Conservation (phyloP, 2,329 filamentous ascomycete species). For the Talaromyces albobiverticillius region DNA sequence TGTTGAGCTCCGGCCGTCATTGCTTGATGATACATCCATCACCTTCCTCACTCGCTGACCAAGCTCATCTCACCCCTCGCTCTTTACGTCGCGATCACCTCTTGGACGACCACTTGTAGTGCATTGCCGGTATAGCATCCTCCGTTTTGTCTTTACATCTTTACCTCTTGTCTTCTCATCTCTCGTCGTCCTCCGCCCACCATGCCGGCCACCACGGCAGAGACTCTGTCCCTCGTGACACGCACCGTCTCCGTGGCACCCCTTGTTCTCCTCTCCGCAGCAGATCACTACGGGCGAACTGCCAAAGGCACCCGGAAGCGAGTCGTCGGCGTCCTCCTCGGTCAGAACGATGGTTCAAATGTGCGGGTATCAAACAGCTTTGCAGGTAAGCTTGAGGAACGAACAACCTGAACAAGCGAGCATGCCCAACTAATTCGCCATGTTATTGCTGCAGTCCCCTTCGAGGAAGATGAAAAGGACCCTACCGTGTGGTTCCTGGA, state of each 20-base stretch:
- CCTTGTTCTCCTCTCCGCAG: slow-evolving; percentile 92
- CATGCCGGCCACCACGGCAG: slow-evolving; percentile 96
- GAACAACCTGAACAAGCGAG: neutral
- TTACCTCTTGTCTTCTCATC: neutral
- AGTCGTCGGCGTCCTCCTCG: slow-evolving; percentile 90
- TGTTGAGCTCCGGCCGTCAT: no score
- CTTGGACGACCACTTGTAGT: no score
- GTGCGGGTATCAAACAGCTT: slow-evolving; percentile 99
- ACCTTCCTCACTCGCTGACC: no score
- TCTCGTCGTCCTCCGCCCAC: no score
- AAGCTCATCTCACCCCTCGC: no score
- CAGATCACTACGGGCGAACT: slow-evolving; percentile 96
- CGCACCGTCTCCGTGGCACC: slow-evolving; percentile 96
- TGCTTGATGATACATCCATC: no score
- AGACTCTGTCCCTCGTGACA: slow-evolving; percentile 91
- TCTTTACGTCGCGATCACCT: no score
- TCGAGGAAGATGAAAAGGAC: slow-evolving; percentile 98
- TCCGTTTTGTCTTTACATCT: no score
- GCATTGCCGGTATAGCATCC: no score
- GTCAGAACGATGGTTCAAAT: slow-evolving; percentile 93
- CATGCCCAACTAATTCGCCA: slow-evolving; percentile 19
- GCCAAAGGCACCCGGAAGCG: slow-evolving; percentile 83
- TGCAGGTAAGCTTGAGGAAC: slow-evolving; percentile 72
- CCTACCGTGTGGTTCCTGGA: slow-evolving; percentile 98
- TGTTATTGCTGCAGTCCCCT: slow-evolving; percentile 65